Evolutionary conservation across 139 green algal species (phyloP).

Genomic region (Zygnema cylindricum): DNA sequence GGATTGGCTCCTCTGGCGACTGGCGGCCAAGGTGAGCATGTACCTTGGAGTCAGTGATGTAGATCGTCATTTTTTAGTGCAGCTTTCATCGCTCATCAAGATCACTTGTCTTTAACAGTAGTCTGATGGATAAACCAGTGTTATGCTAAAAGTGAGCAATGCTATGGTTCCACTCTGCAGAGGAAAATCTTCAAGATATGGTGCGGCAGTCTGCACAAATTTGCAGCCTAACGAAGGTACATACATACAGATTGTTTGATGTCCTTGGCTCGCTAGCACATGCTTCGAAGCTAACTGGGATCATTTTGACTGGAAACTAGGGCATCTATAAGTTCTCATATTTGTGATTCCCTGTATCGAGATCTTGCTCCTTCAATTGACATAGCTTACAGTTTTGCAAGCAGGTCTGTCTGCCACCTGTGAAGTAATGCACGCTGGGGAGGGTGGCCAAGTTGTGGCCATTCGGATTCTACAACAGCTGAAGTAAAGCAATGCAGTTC

Average conservation of each 20-base stretch:
- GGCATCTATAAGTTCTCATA: neutral
- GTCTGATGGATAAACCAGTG: neutral
- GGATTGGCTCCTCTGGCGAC: slow-evolving; percentile 26
- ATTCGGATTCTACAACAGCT: neutral
- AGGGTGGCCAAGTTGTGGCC: neutral
- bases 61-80: neutral
- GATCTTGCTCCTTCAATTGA: neutral
- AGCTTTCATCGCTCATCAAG: too few species aligned
- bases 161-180: slow-evolving; percentile 14
- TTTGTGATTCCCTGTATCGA: neutral
- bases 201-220: slow-evolving; percentile 36
- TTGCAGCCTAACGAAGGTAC: slow-evolving; percentile 42
- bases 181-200: neutral
- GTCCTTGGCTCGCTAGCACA: neutral
- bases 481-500: too few species aligned
- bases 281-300: neutral
- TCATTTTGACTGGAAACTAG: neutral
- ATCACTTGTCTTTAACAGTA: too few species aligned
- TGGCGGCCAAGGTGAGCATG: slow-evolving; percentile 34
- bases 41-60: neutral
- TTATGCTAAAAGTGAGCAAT: neutral
- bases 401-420: neutral
- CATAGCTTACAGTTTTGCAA: neutral
- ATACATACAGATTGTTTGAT: neutral
- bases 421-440: neutral